A percentile compares a stretch with the other conserved stretches of the same genome.
These are phyloP conservation scores for Suillus bovinus DNA, from an alignment of 768 basidiomycete genomes.

Conservation along the genomic window DNA sequence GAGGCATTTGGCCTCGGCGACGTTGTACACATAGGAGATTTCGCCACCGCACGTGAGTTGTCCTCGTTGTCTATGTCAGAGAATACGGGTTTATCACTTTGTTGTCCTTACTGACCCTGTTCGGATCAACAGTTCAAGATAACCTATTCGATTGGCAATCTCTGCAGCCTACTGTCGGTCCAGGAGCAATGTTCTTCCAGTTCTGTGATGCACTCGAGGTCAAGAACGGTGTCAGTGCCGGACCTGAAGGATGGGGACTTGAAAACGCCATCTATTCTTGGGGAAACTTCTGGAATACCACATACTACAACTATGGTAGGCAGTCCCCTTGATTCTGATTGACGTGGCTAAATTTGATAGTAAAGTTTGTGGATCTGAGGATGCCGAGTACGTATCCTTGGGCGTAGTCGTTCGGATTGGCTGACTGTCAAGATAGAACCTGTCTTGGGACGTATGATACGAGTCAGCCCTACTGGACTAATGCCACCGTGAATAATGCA, in stretches of 20 bases:
- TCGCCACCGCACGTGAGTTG: constrained; percentile 53
- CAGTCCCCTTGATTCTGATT: not conserved
- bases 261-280: constrained; percentile 60
- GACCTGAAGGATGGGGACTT: constrained; percentile 57
- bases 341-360: not conserved
- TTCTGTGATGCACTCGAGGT: constrained; percentile 44
- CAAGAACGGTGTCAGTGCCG: constrained; percentile 43
- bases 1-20: constrained; percentile 56
- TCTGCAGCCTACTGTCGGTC: constrained; percentile 52
- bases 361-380: constrained; percentile 51
- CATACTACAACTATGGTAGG: constrained; percentile 50
- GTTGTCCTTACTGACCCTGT: constrained; percentile 17
- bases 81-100: constrained; percentile 21
- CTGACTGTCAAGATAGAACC: constrained; percentile 40
- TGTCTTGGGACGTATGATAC: constrained; percentile 46
- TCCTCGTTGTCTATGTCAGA: not conserved
- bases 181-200: constrained; percentile 35
- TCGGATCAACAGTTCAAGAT: constrained; percentile 44
- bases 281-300: constrained; percentile 56
- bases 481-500: constrained; percentile 55
- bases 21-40: constrained; percentile 65
- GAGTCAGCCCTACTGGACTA: constrained; percentile 46
- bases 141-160: constrained; percentile 68
- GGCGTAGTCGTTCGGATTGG: not conserved
- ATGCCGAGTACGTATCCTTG: constrained; percentile 45